phyloP scores from a whole-genome alignment of 306 rosid genomes.

The Trifolium fragiferum region DNA sequence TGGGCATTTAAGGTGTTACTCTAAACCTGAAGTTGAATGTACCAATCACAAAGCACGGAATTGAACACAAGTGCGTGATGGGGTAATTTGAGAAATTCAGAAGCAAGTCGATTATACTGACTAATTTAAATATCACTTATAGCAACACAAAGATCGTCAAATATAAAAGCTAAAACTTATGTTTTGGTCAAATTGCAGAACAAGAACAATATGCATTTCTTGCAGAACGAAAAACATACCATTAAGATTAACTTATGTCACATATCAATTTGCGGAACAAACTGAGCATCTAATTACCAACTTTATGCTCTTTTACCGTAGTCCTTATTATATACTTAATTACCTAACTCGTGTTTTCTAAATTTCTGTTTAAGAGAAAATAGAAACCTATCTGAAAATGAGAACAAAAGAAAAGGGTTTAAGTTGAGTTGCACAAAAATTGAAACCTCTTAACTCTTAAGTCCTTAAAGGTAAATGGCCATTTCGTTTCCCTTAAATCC shows the following conservation, averaged over 20 bases:
- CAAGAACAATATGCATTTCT: conserved; percentile 2
- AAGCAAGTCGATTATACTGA: conserved; percentile 3
- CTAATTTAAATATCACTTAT: neutral
- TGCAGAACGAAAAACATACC: neutral
- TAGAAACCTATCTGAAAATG: neutral
- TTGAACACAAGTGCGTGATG: neutral
- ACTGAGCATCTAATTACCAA: conserved; percentile 14
- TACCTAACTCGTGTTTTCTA: neutral
- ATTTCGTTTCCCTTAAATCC: neutral
- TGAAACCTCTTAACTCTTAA: neutral
- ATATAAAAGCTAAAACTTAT: conserved; percentile 2
- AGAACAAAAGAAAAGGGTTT: neutral
- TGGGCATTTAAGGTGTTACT: conserved; percentile 6
- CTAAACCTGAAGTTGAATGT: conserved; percentile 22
- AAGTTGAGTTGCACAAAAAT: neutral
- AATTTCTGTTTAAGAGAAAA: conserved; percentile 14
- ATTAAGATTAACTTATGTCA: neutral
- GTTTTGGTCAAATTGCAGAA: neutral
- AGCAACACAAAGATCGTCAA: conserved; percentile 20
- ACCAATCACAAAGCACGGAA: neutral
- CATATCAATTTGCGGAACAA: conserved; percentile 17
- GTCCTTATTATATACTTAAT: neutral
- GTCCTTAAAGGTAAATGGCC: neutral
- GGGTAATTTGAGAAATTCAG: conserved; percentile 16
- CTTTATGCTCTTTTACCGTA: conserved; percentile 1